A percentile compares a stretch with the other conserved stretches of the same genome.
These are phyloP conservation scores for Silene noctiflora DNA, from an alignment of 179 eudicot genomes.

Conservation along the genomic window DNA sequence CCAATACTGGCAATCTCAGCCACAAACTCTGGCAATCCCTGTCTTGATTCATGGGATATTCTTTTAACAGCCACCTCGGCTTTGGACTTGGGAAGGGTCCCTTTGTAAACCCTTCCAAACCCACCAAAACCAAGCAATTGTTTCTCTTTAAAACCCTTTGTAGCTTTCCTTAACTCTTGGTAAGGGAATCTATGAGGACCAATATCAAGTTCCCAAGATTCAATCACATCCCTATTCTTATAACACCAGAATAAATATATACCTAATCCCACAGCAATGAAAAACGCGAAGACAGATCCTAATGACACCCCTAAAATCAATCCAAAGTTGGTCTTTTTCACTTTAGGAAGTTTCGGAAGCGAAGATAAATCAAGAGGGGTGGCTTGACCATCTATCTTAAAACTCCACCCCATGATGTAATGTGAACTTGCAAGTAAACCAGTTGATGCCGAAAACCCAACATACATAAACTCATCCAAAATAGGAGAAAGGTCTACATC, in stretches of 20 bases:
- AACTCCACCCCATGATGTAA: constrained; percentile 57
- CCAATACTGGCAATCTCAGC: constrained; percentile 60
- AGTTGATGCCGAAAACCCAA: constrained; percentile 48
- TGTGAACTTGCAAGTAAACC: constrained; percentile 55
- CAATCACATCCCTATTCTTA: constrained; percentile 52
- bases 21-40: constrained; percentile 51
- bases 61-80: constrained; percentile 51
- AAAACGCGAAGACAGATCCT: constrained; percentile 26
- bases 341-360: constrained; percentile 42
- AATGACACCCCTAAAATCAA: constrained; percentile 38
- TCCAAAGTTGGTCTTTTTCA: constrained; percentile 25
- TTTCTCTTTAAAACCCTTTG: constrained; percentile 56
- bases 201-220: constrained; percentile 64
- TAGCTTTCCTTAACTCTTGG: constrained; percentile 57
- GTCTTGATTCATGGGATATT: constrained; percentile 55
- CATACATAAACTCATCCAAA: constrained; percentile 52
- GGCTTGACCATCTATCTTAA: constrained; percentile 48
- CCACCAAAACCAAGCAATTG: constrained; percentile 66
- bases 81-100: constrained; percentile 36
- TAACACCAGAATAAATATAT: constrained; percentile 37
- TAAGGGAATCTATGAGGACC: constrained; percentile 66
- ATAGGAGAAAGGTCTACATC: constrained; percentile 35
- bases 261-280: constrained; percentile 21
- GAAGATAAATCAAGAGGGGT: constrained; percentile 38
- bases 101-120: constrained; percentile 72